Conservation (phyloP, 2,329 filamentous ascomycete genomes). For the Diaporthe aspalathi region DNA sequence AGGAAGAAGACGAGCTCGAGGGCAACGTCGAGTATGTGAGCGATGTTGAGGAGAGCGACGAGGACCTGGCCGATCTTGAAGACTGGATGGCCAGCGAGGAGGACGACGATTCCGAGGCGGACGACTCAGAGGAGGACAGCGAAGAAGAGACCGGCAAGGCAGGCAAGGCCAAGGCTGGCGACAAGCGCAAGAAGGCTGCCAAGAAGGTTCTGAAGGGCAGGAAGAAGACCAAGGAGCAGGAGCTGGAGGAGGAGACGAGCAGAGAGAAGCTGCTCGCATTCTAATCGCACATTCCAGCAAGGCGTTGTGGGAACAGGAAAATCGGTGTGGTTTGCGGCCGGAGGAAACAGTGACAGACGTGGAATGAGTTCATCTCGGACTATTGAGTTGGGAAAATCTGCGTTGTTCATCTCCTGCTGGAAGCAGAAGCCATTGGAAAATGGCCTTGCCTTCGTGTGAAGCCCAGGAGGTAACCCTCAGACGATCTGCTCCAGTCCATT, state of each 20-base stretch:
- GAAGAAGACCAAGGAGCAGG: slow-evolving; percentile 79
- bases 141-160: slow-evolving; percentile 49
- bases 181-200: slow-evolving; percentile 64
- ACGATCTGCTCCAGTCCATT: neutral
- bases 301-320: slow-evolving; percentile 23
- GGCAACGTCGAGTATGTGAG: slow-evolving; percentile 92
- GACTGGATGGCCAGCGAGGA: slow-evolving; percentile 91
- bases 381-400: neutral
- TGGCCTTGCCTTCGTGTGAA: neutral
- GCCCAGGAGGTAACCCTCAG: neutral
- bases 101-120: slow-evolving; percentile 69
- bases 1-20: slow-evolving; percentile 78
- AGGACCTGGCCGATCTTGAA: slow-evolving; percentile 83
- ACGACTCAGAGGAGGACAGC: slow-evolving; percentile 61
- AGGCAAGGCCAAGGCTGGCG: slow-evolving; percentile 69
- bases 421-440: neutral
- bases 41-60: slow-evolving; percentile 86
- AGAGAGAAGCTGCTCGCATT: slow-evolving; percentile 54
- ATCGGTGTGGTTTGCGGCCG: slow-evolving; percentile 2
- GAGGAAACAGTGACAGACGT: neutral
- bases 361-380: neutral
- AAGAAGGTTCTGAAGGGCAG: slow-evolving; percentile 62
- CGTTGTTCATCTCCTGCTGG: neutral
- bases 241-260: slow-evolving; percentile 73
- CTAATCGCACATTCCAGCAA: slow-evolving; percentile 37